phyloP scores from a whole-genome alignment of 306 rosid species.

The Lotus japonicus region DNA sequence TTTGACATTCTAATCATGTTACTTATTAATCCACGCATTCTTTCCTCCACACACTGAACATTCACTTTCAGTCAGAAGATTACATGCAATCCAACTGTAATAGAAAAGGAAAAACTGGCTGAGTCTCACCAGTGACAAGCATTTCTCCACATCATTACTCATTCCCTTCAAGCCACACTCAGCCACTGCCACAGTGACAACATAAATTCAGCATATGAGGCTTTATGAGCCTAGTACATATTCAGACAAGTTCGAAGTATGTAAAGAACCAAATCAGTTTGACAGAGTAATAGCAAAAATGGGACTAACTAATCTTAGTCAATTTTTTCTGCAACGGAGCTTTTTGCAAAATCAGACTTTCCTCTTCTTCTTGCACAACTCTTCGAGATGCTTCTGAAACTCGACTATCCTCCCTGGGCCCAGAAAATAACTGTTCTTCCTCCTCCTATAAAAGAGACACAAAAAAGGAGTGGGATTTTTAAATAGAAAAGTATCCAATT shows the following conservation, averaged over 20 bases:
- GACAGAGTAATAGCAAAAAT: conserved; percentile 8
- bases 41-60: conserved; percentile 87
- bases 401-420: conserved; percentile 84
- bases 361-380: conserved; percentile 93
- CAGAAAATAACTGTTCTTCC: conserved; percentile 90
- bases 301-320: conserved; percentile 65
- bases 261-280: conserved; percentile 18
- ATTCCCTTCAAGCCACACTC: conserved; percentile 68
- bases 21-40: conserved; percentile 80
- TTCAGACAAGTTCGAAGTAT: conserved; percentile 4
- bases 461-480: neutral
- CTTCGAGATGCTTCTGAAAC: conserved; percentile 84
- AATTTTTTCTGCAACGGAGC: conserved; percentile 69
- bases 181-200: conserved; percentile 57
- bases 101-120: conserved; percentile 1
- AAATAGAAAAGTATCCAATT: neutral
- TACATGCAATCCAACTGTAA: conserved; percentile 16
- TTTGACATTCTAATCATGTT: conserved; percentile 80
- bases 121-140: conserved; percentile 90
- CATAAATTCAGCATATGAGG: conserved; percentile 8
- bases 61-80: conserved; percentile 26
- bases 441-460: conserved; percentile 52
- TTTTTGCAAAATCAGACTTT: conserved; percentile 72
- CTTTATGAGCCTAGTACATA: neutral
- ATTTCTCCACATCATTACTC: conserved; percentile 70